Evolutionary conservation across 2,329 filamentous ascomycete species (phyloP).

Genomic region (Fusarium solani-melongenae): DNA sequence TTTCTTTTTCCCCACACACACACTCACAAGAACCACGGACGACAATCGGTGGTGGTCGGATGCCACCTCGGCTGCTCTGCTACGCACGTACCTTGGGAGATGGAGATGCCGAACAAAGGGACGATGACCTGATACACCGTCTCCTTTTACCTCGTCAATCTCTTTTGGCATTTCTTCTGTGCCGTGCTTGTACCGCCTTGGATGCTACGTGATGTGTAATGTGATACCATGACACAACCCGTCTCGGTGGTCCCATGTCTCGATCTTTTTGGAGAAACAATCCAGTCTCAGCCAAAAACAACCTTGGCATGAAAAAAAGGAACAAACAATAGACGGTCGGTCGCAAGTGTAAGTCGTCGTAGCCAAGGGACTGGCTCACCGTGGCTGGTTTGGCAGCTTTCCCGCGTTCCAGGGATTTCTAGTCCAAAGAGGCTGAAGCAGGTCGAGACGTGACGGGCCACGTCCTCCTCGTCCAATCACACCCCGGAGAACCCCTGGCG

Average conservation of each 20-base stretch:
- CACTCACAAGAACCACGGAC: conserved; percentile 17
- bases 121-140: conserved; percentile 30
- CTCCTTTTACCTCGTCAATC: not conserved
- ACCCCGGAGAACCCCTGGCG: conserved; percentile 3
- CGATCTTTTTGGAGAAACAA: not conserved
- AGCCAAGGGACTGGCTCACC: conserved; percentile 28
- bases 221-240: conserved; percentile 33
- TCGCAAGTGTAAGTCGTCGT: conserved; percentile 28
- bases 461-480: conserved; percentile 29
- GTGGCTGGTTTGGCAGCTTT: conserved; percentile 8
- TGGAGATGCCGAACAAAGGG: conserved; percentile 16
- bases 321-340: not conserved
- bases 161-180: conserved; percentile 17
- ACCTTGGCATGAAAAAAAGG: not conserved
- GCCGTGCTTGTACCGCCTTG: conserved; percentile 32
- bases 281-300: not conserved
- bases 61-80: not conserved
- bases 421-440: conserved; percentile 23
- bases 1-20: conserved; percentile 7
- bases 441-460: conserved; percentile 26
- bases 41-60: not conserved
- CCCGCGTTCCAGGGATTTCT: not conserved
- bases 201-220: conserved; percentile 15
- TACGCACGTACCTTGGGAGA: not conserved
- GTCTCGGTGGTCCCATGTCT: conserved; percentile 10